These are phyloP conservation scores for Silene noctiflora DNA, from an alignment of 179 eudicot species.

Conservation along the genomic window DNA sequence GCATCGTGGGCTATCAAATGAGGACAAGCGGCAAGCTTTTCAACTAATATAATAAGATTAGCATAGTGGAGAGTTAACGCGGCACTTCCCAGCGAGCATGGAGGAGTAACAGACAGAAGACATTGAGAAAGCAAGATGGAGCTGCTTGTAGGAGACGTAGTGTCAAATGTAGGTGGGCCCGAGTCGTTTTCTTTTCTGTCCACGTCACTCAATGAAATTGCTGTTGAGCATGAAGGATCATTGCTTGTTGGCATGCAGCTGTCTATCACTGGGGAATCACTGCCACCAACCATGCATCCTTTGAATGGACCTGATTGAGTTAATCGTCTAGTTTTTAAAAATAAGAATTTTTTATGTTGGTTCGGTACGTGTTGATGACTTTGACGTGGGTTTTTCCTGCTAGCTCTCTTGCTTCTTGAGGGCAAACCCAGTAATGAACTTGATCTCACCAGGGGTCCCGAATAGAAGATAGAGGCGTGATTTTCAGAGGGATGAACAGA, in stretches of 20 bases:
- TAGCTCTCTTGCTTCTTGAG: slow-evolving; percentile 30
- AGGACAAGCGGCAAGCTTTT: slow-evolving; percentile 45
- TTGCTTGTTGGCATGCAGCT: slow-evolving; percentile 28
- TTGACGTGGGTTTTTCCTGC: slow-evolving; percentile 32
- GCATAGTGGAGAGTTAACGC: slow-evolving; percentile 50
- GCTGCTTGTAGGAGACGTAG: slow-evolving; percentile 4
- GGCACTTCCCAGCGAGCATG: slow-evolving; percentile 37
- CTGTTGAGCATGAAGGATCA: slow-evolving; percentile 26
- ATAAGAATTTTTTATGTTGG: slow-evolving; percentile 26
- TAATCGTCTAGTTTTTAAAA: slow-evolving; percentile 33
- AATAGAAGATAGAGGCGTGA: slow-evolving; percentile 41
- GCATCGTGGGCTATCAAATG: slow-evolving; percentile 46
- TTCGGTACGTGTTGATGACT: slow-evolving; percentile 23
- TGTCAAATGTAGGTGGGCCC: slow-evolving; percentile 16
- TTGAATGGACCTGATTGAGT: slow-evolving; percentile 44
- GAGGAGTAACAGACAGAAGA: slow-evolving; percentile 34
- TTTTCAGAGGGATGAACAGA: slow-evolving; percentile 34
- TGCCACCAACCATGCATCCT: slow-evolving; percentile 41
- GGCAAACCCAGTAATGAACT: slow-evolving; percentile 39
- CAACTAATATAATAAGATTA: slow-evolving; percentile 39
- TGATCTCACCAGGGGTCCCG: slow-evolving; percentile 41
- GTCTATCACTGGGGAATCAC: slow-evolving; percentile 36
- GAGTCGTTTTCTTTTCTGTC: slow-evolving; percentile 14
- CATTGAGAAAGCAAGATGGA: slow-evolving; percentile 29
- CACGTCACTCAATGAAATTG: slow-evolving; percentile 6